phyloP scores from a whole-genome alignment of 192 early-diverging fungal species.

The Tieghemiomyces parasiticus region DNA sequence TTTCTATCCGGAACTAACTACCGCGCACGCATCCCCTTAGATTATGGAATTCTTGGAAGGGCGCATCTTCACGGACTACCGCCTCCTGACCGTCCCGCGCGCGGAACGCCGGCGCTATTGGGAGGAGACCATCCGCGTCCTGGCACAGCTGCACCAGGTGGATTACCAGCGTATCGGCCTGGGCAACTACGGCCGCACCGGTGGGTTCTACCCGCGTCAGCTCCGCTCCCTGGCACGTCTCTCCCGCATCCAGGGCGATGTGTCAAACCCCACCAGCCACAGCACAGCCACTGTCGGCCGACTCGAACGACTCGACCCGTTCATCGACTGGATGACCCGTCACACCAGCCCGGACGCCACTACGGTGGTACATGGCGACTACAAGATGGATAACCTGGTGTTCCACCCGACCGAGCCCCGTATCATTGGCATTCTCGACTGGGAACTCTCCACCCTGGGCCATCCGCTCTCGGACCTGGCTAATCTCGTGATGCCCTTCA shows the following conservation, averaged over 20 bases:
- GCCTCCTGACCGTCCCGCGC: slow-evolving; percentile 34
- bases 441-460: slow-evolving; percentile 83
- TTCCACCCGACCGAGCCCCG: slow-evolving; percentile 59
- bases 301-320: slow-evolving; percentile 49
- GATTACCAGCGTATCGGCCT: slow-evolving; percentile 51
- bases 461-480: slow-evolving; percentile 86
- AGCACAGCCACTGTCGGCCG: slow-evolving; percentile 40
- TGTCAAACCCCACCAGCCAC: slow-evolving; percentile 29
- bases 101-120: slow-evolving; percentile 42
- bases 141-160: slow-evolving; percentile 69
- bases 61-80: slow-evolving; percentile 59
- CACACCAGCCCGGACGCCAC: slow-evolving; percentile 58
- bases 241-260: slow-evolving; percentile 48
- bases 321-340: slow-evolving; percentile 56
- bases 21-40: too few species aligned
- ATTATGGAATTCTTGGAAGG: slow-evolving; percentile 92
- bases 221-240: slow-evolving; percentile 50
- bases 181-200: slow-evolving; percentile 41
- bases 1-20: too few species aligned
- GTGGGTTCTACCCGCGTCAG: slow-evolving; percentile 78
- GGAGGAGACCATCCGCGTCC: slow-evolving; percentile 53
- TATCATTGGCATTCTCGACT: slow-evolving; percentile 83
- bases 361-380: slow-evolving; percentile 86
- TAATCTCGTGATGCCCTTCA: slow-evolving; percentile 64
- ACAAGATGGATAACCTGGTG: slow-evolving; percentile 64